phyloP scores from a whole-genome alignment of 306 rosid species.

The Ceratonia siliqua region DNA sequence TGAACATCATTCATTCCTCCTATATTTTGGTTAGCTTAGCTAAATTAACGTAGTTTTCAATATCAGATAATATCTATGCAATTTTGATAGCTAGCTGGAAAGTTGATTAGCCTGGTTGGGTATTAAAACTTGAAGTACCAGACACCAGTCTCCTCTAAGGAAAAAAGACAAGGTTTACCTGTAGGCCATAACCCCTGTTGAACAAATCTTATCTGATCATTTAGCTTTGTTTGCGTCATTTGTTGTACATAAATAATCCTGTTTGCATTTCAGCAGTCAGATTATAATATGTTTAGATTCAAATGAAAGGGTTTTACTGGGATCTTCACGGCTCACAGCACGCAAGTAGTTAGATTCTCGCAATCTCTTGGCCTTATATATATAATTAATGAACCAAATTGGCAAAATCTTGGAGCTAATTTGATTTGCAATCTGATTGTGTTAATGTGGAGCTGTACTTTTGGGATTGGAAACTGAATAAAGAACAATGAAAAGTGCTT shows the following conservation, averaged over 20 bases:
- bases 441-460: background rate
- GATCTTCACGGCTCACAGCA: constrained; percentile 27
- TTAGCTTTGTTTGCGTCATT: background rate
- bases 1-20: constrained; percentile 14
- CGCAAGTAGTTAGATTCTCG: constrained; percentile 41
- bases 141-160: background rate
- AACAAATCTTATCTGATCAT: background rate
- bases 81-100: background rate
- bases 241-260: background rate
- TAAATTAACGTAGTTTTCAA: background rate
- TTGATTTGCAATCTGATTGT: constrained; percentile 24
- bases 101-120: constrained; percentile 14
- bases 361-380: constrained; percentile 11
- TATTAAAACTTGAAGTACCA: background rate
- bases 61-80: background rate
- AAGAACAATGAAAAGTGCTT: background rate
- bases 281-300: background rate
- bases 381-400: constrained; percentile 8
- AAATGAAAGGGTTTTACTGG: constrained; percentile 2
- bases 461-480: constrained; percentile 14
- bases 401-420: constrained; percentile 20
- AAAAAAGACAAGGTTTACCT: background rate
- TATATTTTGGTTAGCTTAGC: background rate
- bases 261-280: background rate
- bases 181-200: background rate